Evolutionary conservation across 805 yeast species (phyloP), one percentile per base, ranked within the genome.

Genomic region (Sugiyamaella lignohabitans): DNA sequence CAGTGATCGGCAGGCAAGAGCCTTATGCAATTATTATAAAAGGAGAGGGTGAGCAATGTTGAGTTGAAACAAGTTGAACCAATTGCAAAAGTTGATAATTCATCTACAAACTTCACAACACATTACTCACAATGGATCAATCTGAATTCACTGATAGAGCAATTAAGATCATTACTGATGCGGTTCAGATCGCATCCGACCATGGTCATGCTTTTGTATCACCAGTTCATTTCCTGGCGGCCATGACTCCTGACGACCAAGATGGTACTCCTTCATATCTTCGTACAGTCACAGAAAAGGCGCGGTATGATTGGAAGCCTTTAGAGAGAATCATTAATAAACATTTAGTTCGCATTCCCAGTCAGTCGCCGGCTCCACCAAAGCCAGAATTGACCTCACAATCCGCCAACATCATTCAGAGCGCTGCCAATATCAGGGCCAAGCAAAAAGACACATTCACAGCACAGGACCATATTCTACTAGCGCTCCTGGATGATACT

Each of bases 151-250:
- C 98, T 52, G 98, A 93, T 65, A 85, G 93, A 65, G 98, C 97
- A 38, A 77, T 87, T 58, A 80, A 76, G 46, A 78, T 91, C 51
- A 73, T 93, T 43, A 83, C 85, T 56, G 73, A 78, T 59, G 95
- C 98, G 46, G 78, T 80, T 49, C 78, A 83, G 61, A 67, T 93
- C 51, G 96, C 97, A 37, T 76, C 79, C 59, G 94, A 87, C 55
- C 87, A 87, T 60, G 75, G 84, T 43, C 88, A 93, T 66, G 73
- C 91, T 5, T 91, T 86, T 62, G 71, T 93, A 47, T 70, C 77
- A 45, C 98, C 98, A n/a, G 64, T 89, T 47, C 98, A 93, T 66
- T 66, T 93, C 47, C 70, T 91, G 53, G 97, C 95, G 16, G 96
- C 98, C 19, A 84, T 91, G 82, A 82, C 84, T 24, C 72, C 79